Evolutionary conservation across 441 rosid species (phyloP).

Genomic region (Adansonia madagascariensis): DNA sequence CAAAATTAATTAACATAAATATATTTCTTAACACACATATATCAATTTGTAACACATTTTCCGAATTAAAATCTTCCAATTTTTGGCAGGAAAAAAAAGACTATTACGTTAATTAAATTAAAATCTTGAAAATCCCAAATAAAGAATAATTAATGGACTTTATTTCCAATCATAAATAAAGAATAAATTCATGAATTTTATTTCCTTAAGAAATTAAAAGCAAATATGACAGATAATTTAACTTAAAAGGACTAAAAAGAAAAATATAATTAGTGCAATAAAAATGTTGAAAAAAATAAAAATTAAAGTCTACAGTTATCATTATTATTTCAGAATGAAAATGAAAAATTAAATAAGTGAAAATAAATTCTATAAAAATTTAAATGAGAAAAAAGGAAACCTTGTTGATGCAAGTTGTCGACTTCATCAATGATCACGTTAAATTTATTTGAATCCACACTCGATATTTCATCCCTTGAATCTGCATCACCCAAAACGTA

Average conservation of each 20-base stretch:
- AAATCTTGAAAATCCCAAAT: background rate
- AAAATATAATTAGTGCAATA: background rate
- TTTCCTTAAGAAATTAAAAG: background rate
- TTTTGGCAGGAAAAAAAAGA: background rate
- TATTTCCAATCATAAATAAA: too few relatives aligned
- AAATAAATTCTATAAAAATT: background rate
- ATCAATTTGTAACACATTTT: background rate
- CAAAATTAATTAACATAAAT: background rate
- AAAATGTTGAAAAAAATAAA: background rate
- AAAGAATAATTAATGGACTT: background rate
- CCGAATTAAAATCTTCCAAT: background rate
- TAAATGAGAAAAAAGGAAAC: constrained; percentile 23
- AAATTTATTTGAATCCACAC: constrained; percentile 43
- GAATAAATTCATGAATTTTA: too few relatives aligned
- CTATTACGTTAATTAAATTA: background rate
- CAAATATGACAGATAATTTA: background rate
- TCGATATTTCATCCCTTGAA: constrained; percentile 46
- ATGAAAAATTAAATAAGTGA: background rate
- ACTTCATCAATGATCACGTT: constrained; percentile 41
- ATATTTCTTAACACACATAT: background rate
- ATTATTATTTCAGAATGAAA: background rate
- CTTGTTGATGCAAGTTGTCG: constrained; percentile 45
- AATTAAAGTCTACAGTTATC: too few relatives aligned
- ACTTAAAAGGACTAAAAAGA: background rate
- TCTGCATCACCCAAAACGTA: constrained; percentile 30